Evolutionary conservation across 306 rosid species (phyloP), one percentile per base, ranked within the genome.

Genomic region (Glycine tomentella): DNA sequence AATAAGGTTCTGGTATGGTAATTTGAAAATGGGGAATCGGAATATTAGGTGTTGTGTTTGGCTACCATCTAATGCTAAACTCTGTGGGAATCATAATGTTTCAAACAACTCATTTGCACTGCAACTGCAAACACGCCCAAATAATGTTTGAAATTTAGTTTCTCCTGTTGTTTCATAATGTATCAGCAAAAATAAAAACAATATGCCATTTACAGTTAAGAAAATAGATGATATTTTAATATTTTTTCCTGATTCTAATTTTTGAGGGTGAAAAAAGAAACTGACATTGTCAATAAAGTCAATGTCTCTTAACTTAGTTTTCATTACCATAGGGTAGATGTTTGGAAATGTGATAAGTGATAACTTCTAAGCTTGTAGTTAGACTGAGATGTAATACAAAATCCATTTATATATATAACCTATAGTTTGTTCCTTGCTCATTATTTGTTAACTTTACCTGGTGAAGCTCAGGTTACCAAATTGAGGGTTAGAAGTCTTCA

Each of bases 91-190:
- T n/a, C n/a, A n/a, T 61, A 38, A 49, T 64, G 7, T 51, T 33
- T 42, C 59, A 72, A 64, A 42, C 51, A 59, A 79, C 7, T 69
- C 45, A 38, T 69, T 69, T 69, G 44, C 45, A 12, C 69, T 40
- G 58, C 33, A 76, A 76, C 17, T 40, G 17, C 10, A 44, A 16
- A 57, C 61, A 49, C 2, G 4, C 9, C 49, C 16, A 63, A 74
- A 66, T 66, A 15, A 7, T 65, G 42, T 56, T 62, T 34, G 17
- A 16, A 38, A 62, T 31, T 72, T 53, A 52, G 56, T 59, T 81
- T 74, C 50, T 79, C 70, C 17, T 49, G 9, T 16, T 56, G 68
- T 64, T 64, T 64, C 56, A 63, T 81, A 20, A 66, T 38, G n/a
- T 36, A 3, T 25, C 31, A 55, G 38, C 72, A 16, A 15, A 34